Base-by-base conservation (phyloP, 1,284 basidiomycete species). In the Pyrrhoderma noxium region DNA sequence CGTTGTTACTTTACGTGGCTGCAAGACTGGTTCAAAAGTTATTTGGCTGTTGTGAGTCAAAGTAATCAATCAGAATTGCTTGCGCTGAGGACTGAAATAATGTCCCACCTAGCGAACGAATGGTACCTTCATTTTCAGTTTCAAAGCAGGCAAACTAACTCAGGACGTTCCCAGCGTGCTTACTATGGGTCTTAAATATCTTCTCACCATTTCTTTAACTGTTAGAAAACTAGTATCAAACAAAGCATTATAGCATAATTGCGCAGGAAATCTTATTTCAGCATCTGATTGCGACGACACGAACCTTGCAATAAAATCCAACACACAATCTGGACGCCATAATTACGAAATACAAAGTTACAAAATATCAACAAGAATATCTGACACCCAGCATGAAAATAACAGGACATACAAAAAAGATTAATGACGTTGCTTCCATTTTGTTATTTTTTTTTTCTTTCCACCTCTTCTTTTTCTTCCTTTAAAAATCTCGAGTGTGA, bases 11-110 rank as follows among this genome's bases (percentile, higher is more conserved):
- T 71, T 90, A 21, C 79, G 88, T 31, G 87, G 87, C 23, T 89
- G 86, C 63, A 89, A 89, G 70, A 88, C 88, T 1, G 87, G 87
- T 22, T 89, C 87, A 0, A 89, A 88, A 61, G 85, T 89, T 59
- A 89, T 89, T 61, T 90, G 87, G 88, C 72, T 90, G 45, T 90
- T 90, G 85, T 89, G 66, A 56, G 85, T 77, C 7, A 54, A 43
- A 16, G n/a, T n/a, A n/a, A n/a, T n/a, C n/a, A n/a, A n/a, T n/a
- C n/a, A n/a, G n/a, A n/a, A n/a, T n/a, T n/a, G n/a, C 22, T 51
- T 14, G 13, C 45, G 8, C 9, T 41, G 16, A 39, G n/a, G 41
- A 18, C 19, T 23, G 13, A 11, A 11, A 37, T 37, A 37, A 37
- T 37, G 9, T 9, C 9, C 35, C 9, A 23, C 43, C 14, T 51